Percentiles rank a stretch among this genome's conserved stretches.
Conservation (phyloP, 495 filamentous ascomycete species). For the Sabuloglossum arenarium region DNA sequence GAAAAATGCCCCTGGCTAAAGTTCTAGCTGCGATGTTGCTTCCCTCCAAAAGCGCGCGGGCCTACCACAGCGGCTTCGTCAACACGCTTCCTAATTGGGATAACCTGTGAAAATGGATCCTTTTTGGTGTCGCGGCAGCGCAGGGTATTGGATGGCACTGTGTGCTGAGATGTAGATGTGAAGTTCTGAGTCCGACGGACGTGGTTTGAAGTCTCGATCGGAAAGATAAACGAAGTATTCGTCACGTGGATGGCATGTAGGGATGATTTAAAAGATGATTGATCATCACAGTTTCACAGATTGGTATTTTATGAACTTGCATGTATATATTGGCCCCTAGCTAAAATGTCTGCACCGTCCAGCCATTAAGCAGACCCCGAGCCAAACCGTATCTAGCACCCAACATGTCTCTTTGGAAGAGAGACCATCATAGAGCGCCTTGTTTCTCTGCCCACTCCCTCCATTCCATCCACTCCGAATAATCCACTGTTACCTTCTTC, state of each 20-base stretch:
- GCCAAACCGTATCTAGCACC: no score
- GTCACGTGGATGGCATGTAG: not conserved
- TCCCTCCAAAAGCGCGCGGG: no score
- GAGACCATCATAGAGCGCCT: not conserved
- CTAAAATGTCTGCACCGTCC: no score
- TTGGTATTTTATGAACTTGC: no score
- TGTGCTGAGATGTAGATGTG: constrained; percentile 4
- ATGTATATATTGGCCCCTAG: no score
- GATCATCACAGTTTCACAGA: no score
- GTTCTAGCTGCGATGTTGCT: no score
- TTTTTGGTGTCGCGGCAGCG: not conserved
- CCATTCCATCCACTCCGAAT: constrained; percentile 57
- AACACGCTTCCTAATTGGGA: constrained; percentile 2
- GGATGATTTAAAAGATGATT: no score
- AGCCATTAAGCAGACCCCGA: no score
- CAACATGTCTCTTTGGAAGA: no score
- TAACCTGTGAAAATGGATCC: not conserved
- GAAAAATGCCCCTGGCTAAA: not conserved
- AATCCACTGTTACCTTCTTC: constrained; percentile 43
- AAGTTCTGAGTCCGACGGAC: constrained; percentile 6
- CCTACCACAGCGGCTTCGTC: not conserved
- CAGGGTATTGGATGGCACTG: constrained; percentile 1
- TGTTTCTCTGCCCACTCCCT: constrained; percentile 40
- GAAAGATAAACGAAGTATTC: no score
- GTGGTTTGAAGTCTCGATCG: constrained; percentile 5